phyloP scores from a whole-genome alignment of 495 filamentous ascomycete species.

The Copromyces sp. region DNA sequence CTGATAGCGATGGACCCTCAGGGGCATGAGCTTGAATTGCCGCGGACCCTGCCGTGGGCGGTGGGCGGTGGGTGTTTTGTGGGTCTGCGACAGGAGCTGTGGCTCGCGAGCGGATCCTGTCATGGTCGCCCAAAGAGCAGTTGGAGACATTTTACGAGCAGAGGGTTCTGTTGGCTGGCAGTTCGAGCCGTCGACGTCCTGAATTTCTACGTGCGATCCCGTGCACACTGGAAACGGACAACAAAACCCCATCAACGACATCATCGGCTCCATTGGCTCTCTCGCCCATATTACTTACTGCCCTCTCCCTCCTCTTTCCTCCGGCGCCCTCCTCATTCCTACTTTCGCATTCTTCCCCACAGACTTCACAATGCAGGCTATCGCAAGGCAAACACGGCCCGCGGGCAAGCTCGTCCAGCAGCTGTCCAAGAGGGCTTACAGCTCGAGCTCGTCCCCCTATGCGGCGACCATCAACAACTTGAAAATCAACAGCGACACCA shows the following conservation, averaged over 20 bases:
- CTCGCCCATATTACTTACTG: neutral
- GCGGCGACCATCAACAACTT: slow-evolving; percentile 79
- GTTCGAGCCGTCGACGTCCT: neutral
- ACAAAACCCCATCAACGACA: neutral
- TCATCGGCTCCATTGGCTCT: neutral
- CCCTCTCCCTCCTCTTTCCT: neutral
- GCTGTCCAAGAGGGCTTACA: slow-evolving; percentile 53
- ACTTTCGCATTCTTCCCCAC: neutral
- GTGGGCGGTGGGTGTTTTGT: neutral
- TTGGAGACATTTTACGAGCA: neutral
- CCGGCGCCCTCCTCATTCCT: neutral
- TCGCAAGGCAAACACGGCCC: slow-evolving; percentile 38
- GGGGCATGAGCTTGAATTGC: neutral
- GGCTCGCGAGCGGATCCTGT: neutral
- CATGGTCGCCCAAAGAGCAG: neutral
- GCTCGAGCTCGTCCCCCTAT: slow-evolving; percentile 60
- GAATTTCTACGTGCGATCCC: neutral
- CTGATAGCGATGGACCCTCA: neutral
- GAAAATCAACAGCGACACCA: slow-evolving; percentile 82
- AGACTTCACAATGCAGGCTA: slow-evolving; percentile 32
- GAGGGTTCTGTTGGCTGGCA: neutral
- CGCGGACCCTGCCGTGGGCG: neutral
- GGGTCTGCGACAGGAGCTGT: neutral
- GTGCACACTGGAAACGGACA: neutral
- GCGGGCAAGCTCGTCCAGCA: slow-evolving; percentile 34